Evolutionary conservation across 2,329 filamentous ascomycete genomes (phyloP).

Genomic region (Fusarium verrucosum): DNA sequence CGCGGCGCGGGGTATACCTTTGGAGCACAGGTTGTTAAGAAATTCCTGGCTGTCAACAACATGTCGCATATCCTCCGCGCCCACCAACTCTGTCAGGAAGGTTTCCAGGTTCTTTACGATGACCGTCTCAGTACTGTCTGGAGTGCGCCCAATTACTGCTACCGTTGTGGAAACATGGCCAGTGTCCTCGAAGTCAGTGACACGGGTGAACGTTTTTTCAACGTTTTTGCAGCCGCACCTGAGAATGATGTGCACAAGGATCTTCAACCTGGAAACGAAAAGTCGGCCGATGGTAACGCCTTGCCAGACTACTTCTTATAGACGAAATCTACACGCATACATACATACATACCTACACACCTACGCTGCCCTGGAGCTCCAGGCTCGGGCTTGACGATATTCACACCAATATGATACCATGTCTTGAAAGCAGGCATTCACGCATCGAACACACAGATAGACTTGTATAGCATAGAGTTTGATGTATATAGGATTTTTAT

Average conservation of each 20-base stretch:
- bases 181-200: constrained; percentile 97
- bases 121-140: constrained; percentile 95
- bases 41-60: constrained; percentile 95
- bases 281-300: constrained; percentile 68
- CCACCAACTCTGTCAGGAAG: constrained; percentile 98
- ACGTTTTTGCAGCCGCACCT: constrained; percentile 95
- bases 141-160: constrained; percentile 97
- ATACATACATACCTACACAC: not conserved
- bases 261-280: constrained; percentile 78
- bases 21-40: constrained; percentile 96
- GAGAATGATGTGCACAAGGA: constrained; percentile 95
- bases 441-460: constrained; percentile 23
- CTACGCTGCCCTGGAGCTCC: constrained; percentile 14
- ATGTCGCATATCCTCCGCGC: constrained; percentile 98
- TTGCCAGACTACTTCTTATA: constrained; percentile 79
- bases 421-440: constrained; percentile 34
- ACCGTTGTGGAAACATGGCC: constrained; percentile 95
- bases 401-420: constrained; percentile 41
- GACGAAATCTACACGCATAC: constrained; percentile 10
- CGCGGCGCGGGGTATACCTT: constrained; percentile 97
- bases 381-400: constrained; percentile 34
- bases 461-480: constrained; percentile 42
- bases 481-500: constrained; percentile 38
- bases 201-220: constrained; percentile 92
- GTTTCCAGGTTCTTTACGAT: constrained; percentile 96